Percentiles rank a stretch among this genome's conserved stretches.
Conservation (phyloP, 805 yeast species). For the Lipomyces lipofer region DNA sequence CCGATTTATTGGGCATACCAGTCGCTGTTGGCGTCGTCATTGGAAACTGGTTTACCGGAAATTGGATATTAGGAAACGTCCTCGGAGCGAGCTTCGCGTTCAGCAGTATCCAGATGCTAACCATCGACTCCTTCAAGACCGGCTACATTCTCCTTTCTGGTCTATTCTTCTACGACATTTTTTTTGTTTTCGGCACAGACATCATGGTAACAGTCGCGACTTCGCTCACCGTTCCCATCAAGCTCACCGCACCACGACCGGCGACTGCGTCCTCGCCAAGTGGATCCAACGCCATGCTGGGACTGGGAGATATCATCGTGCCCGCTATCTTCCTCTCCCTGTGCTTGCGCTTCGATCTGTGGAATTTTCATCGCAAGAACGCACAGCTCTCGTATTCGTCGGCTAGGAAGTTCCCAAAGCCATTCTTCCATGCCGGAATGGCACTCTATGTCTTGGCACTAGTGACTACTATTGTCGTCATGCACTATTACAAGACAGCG, state of each 20-base stretch:
- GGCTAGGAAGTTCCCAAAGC: conserved; percentile 41
- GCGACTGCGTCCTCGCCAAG: conserved; percentile 18
- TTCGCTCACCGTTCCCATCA: conserved; percentile 55
- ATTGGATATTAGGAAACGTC: conserved; percentile 52
- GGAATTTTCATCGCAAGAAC: conserved; percentile 42
- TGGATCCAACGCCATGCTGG: conserved; percentile 44
- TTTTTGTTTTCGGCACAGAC: conserved; percentile 63
- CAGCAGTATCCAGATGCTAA: conserved; percentile 44
- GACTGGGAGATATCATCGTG: conserved; percentile 65
- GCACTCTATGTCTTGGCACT: conserved; percentile 53
- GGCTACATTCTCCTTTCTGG: conserved; percentile 50
- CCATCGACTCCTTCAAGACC: conserved; percentile 48
- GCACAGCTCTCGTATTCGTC: conserved; percentile 34
- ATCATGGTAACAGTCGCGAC: conserved; percentile 66
- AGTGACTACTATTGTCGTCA: conserved; percentile 44
- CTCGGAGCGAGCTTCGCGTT: conserved; percentile 48
- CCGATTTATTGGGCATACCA: conserved; percentile 25
- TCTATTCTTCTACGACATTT: conserved; percentile 62
- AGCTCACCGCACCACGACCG: conserved; percentile 48
- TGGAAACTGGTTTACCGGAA: conserved; percentile 36
- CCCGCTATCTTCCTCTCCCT: conserved; percentile 59
- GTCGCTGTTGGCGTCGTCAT: conserved; percentile 28
- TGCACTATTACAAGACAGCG: conserved; percentile 46
- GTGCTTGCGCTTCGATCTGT: conserved; percentile 57
- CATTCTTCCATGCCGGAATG: conserved; percentile 52